Evolutionary conservation across 495 filamentous ascomycete genomes (phyloP), one percentile per base, ranked within the genome.

Genomic region (Neurospora intermedia): DNA sequence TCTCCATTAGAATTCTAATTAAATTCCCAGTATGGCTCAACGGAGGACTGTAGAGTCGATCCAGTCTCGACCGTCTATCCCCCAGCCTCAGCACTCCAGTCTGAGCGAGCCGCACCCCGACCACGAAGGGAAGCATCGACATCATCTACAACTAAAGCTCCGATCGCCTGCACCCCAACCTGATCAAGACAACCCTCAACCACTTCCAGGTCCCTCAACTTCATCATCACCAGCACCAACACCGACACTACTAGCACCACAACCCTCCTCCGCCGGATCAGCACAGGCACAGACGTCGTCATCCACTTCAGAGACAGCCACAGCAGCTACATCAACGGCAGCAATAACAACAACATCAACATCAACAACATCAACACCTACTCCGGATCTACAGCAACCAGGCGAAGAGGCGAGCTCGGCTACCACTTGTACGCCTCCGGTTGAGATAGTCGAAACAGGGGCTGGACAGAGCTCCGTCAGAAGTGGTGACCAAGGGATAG

Each of bases 1-100:
- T 78, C 79, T 81, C 80, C 79, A 81, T 81, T 79, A 81, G 81
- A 80, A 78, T 76, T 79, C 79, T 80, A 82, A 82, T 82, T 81
- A 82, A 82, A 82, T 80, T 78, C 78, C 79, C 80, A 82, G 74
- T 77, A 82, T 82, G 80, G 80, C 80, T 79, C 80, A 82, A 81
- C 76, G 54, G 54, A 66, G 13, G 31, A 62, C 77, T 77, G 74
- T 78, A 76, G 78, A 77, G 70, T 71, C 76, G 74, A 76, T 70
- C 76, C 77, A 71, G 75, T 78, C 76, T 74, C 79, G 78, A 76
- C 77, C 74, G 71, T 72, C 70, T 59, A 74, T 45, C 31, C 70
- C 70, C 45, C 76, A 76, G 76, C 78, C 75, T 77, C 74, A 76
- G 72, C 77, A 77, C 77, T 74, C 76, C 69, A 75, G 69, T 78